A percentile compares a stretch with the other conserved stretches of the same genome.
Conservation (phyloP, 257 asterid species). For the Parsonsia alboflavescens region DNA sequence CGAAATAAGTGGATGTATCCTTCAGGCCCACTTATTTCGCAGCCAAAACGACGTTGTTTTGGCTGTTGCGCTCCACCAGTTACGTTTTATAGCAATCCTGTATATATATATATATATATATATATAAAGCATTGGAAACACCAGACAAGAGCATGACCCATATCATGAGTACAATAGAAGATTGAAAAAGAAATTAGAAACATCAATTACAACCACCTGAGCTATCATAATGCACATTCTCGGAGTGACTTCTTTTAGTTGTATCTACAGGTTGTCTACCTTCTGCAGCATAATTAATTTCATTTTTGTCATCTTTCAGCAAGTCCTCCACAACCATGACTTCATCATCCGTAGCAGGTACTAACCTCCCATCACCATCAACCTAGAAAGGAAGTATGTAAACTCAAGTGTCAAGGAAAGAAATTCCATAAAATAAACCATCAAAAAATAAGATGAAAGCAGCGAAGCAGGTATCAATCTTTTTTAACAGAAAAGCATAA, state of each 20-base stretch:
- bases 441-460: not conserved
- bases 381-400: conserved; percentile 45
- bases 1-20: too few species aligned
- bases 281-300: conserved; percentile 27
- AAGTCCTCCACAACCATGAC: conserved; percentile 71
- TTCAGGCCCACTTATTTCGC: too few species aligned
- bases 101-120: too few species aligned
- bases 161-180: not conserved
- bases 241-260: conserved; percentile 25
- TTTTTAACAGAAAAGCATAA: not conserved
- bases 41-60: too few species aligned
- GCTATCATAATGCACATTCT: conserved; percentile 24
- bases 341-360: conserved; percentile 95
- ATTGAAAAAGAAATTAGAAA: not conserved
- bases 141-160: not conserved
- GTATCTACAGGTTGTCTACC: conserved; percentile 31
- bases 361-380: conserved; percentile 79
- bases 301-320: conserved; percentile 55
- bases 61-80: too few species aligned
- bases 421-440: not conserved
- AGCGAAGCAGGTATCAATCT: not conserved
- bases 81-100: too few species aligned
- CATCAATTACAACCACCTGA: conserved; percentile 40
- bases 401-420: not conserved
- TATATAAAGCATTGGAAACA: not conserved